Base-by-base conservation (phyloP, 2,329 filamentous ascomycete genomes). In the Apiospora malaysiana region DNA sequence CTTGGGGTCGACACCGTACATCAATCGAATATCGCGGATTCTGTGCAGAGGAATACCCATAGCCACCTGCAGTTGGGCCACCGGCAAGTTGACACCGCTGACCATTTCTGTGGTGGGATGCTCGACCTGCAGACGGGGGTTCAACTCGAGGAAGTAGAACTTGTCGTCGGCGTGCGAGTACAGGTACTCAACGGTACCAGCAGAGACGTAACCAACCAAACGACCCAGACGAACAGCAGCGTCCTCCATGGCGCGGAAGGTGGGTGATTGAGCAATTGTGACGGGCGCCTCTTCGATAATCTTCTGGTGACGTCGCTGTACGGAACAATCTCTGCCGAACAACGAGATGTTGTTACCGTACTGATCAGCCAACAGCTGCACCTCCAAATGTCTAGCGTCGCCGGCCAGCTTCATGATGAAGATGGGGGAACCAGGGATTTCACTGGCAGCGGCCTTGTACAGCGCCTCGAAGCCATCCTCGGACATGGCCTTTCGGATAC, bases 321-420 rank as follows among this genome's bases (percentile, higher is more conserved):
- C 96, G 76, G 96, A 99, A 82, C 96, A 99, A 86, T 99, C 96
- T 90, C 96, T 92, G 80, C 96, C 96, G 78, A 98, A 99, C 68
- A 99, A 91, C 10, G 96, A 99, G 81, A 99, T 98, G 86, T 98
- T 98, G 90, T 99, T 98, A 80, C 97, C 96, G 82, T 99, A 99
- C 88, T 99, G 94, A 86, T 99, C 97, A 75, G 96, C 97, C 69
- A 99, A 88, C 75, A 99, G 87, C 85, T 99, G 96, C 71, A 99
- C 97, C 84, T 99, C 96, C 85, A 99, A 87, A 88, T 99, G 96
- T 76, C 96, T 89, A 51, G 96, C 96, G 81, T 97, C 97, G 77
- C 95, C 96, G 68, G 96, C 96, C 74, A 99, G 87, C 90, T 99
- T 98, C 96, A 99, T 99, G 85, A 99, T 97, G 89, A 99, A 99